Base-by-base conservation (phyloP, 768 basidiomycete genomes). In the Hericium rajendrae region DNA sequence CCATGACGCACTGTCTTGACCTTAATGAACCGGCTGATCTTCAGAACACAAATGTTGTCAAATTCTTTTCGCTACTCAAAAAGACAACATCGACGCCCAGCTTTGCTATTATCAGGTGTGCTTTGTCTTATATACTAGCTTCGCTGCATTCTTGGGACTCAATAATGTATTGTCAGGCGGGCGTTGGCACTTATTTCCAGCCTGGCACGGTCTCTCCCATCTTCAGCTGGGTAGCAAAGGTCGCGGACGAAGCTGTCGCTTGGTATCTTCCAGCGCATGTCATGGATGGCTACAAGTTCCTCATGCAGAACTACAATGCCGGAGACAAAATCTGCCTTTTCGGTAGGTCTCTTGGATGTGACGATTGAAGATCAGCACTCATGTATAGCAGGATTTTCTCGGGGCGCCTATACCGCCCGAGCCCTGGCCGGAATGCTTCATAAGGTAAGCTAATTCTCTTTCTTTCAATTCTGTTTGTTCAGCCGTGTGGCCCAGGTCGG, bases 281-380 rank as follows among this genome's bases (percentile, higher is more conserved):
- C 22, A 79, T 83, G 70, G 84, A 79, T 9, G 90, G 90, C 0
- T 92, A 91, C 69, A 73, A 71, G 59, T 91, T 84, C 68, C 70
- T 91, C 54, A 90, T 91, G 89, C 77, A 85, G 59, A 90, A 86
- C 63, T 89, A 85, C 66, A 74, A 72, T n/a, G 63, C 70, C 0
- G 90, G 88, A 1, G 88, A 89, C 66, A 87, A 77, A 67, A 79
- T 91, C 37, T 88, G 83, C 64, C 68, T 90, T 20, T 88, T 89
- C 57, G 87, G 85, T 83, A 56, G 24, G 41, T 18, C 18, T 43
- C 18, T 43, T 12, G 15, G 41, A 16, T 2, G 41, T 43, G 43
- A n/a, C 16, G 43, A n/a, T 46, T 18, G 20, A n/a, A 46, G 0
- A 20, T 15, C 15, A 20, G 9, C 32, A 10, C 32, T 32, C 32